Base-by-base conservation (phyloP, 2,329 filamentous ascomycete species). In the Didymellaceae sp. region DNA sequence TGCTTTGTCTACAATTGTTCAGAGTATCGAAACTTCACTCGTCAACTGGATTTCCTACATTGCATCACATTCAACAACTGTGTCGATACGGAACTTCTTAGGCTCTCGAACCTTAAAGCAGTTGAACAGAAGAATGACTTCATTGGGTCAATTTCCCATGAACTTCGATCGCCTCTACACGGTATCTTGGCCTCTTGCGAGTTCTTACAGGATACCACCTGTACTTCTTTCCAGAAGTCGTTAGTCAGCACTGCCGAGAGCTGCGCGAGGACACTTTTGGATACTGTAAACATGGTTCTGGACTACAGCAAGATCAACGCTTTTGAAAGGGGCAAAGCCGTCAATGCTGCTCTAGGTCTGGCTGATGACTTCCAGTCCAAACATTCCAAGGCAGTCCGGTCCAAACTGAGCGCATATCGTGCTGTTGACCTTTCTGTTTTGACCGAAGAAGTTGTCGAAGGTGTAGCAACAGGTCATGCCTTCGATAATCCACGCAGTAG, bases 391-490 rank as follows among this genome's bases (percentile, higher is more conserved):
- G 45, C 45, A n/a, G 13, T 57, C n/a, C 67, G 68, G 31, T 50
- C 66, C 3, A 52, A 58, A 5, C 52, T 74, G 14, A 73, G 69
- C 41, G 64, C 71, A 24, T 69, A 69, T 5, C 64, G 67, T 8
- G 58, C 67, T 16, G 56, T 77, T 0, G 75, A 80, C 48, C 62
- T 82, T 0, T 74, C 76, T 13, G 67, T 76, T 2, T 57, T 82
- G 9, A 75, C 76, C 1, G 80, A 82, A 58, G 80, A 82, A 48
- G 79, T 80, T 0, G 74, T 82, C 3, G 80, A 82, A 53, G 78
- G 80, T 2, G 78, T 82, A 5, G 78, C 71, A 59, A 70, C 74
- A 31, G 80, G 80, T 0, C 77, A 81, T 25, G 60, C 67, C 2
- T 74, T 73, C 59, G 66, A 66, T 42, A 67, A 66, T 33, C 52